Conservation (phyloP, 768 basidiomycete species). For the Lactarius deliciosus region DNA sequence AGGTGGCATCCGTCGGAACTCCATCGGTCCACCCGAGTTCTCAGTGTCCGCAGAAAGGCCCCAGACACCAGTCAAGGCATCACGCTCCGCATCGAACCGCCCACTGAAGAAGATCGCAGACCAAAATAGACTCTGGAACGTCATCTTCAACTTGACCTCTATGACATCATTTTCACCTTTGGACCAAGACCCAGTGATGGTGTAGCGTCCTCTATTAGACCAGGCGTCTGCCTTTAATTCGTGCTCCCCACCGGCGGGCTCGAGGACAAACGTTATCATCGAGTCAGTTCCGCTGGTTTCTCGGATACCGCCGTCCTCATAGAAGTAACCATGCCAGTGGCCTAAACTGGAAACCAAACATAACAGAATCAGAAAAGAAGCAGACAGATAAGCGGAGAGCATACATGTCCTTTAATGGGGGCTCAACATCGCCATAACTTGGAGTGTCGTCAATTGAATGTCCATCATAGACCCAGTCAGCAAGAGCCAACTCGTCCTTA, state of each 20-base stretch:
- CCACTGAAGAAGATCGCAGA: conserved; percentile 12
- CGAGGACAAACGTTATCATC: conserved; percentile 21
- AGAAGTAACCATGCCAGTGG: conserved; percentile 25
- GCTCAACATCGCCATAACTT: not conserved
- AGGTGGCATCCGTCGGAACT: conserved; percentile 33
- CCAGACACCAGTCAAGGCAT: conserved; percentile 20
- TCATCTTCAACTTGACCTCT: conserved; percentile 27
- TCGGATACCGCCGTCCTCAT: conserved; percentile 1
- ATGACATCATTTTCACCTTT: conserved; percentile 21
- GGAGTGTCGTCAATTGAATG: conserved; percentile 14
- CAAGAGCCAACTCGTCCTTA: conserved; percentile 8
- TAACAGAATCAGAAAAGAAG: not conserved
- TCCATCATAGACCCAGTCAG: conserved; percentile 21
- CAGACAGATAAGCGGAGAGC: not conserved
- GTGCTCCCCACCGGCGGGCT: conserved; percentile 12
- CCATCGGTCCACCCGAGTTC: conserved; percentile 15
- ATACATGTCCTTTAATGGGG: conserved; percentile 20
- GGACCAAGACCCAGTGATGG: conserved; percentile 27
- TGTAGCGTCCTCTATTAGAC: conserved; percentile 22
- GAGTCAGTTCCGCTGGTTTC: not conserved
- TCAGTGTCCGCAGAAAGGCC: not conserved
- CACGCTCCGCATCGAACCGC: conserved; percentile 11
- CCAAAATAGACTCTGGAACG: conserved; percentile 17
- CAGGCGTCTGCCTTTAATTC: conserved; percentile 21
- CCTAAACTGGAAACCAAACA: conserved; percentile 12